Percentiles rank a stretch among this genome's conserved stretches.
These are phyloP conservation scores for Curvularia spicifera DNA, from an alignment of 2,329 filamentous ascomycete species.

Conservation along the genomic window DNA sequence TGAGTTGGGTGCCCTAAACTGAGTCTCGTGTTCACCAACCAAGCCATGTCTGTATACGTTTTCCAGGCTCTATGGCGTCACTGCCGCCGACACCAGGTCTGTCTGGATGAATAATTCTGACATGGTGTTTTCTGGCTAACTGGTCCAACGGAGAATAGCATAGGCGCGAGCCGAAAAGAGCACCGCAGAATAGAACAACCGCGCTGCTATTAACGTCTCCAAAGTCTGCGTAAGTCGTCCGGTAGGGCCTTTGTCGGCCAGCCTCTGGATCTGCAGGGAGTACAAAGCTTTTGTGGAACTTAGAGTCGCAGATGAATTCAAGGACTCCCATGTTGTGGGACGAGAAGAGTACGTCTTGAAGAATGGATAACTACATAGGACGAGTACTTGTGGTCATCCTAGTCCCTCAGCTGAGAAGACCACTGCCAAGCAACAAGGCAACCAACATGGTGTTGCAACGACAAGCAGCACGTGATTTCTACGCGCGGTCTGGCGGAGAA, in stretches of 20 bases:
- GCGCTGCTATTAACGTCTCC: constrained; percentile 37
- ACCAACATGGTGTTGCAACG: background rate
- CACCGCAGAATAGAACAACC: constrained; percentile 42
- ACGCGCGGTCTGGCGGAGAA: background rate
- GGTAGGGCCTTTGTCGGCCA: constrained; percentile 26
- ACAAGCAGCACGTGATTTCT: background rate
- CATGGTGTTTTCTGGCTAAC: constrained; percentile 33
- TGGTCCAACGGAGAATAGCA: constrained; percentile 37
- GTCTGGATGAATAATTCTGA: constrained; percentile 42
- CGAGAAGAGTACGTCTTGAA: background rate
- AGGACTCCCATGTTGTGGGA: constrained; percentile 24
- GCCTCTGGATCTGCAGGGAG: constrained; percentile 33
- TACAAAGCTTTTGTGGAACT: constrained; percentile 35
- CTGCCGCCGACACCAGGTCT: constrained; percentile 40
- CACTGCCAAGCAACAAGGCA: constrained; percentile 6
- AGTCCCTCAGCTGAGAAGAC: background rate
- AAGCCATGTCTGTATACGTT: constrained; percentile 37
- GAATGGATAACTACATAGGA: background rate
- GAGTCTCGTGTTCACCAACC: constrained; percentile 16
- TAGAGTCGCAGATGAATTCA: constrained; percentile 40
- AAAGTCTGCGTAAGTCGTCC: constrained; percentile 41
- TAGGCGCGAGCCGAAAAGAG: constrained; percentile 35
- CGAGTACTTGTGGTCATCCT: background rate
- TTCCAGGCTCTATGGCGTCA: constrained; percentile 31
- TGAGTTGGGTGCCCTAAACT: constrained; percentile 1